Evolutionary conservation across 2,329 filamentous ascomycete genomes (phyloP), one percentile per base, ranked within the genome.

Genomic region (Ophiostoma sp.): DNA sequence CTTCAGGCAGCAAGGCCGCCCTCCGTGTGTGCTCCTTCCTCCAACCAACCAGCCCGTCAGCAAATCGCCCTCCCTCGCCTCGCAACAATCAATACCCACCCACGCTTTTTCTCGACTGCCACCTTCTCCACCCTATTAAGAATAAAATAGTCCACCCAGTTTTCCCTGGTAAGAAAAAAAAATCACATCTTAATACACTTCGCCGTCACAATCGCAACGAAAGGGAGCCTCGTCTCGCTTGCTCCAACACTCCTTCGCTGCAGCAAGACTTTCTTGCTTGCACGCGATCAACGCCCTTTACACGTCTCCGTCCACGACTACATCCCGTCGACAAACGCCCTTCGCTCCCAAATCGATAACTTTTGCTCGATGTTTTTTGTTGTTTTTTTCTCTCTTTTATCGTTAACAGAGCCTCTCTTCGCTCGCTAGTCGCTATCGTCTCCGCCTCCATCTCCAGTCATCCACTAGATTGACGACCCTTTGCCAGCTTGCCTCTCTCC

Each of bases 191-290:
- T 36, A 70, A 63, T 69, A 69, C 59, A 69, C 55, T 33, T 61
- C 68, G 70, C 71, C 42, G 45, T 70, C 72, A 70, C 72, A 57
- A 72, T 72, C 74, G 68, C 69, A 72, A 68, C 72, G 52, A 75
- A 73, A 72, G 73, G 66, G 75, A 76, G 73, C 74, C 69, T 75
- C 71, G 70, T 73, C 69, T 73, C 39, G 70, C 74, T 69, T 72
- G 48, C 70, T 55, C 57, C 42, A 59, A 61, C 73, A 11, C 39
- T 57, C 63, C 66, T 69, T 50, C 72, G 72, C 72, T 69, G 74
- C 72, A 75, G 75, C 75, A 76, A 75, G 74, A 11, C 59, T 63
- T 25, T 73, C 74, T 75, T 75, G 74, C 73, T 45, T 74, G 72
- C 75, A 76, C 66, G 73, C 73, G 71, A 72, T 63, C 36, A 25